phyloP scores from a whole-genome alignment of 179 eudicot species.

The Gypsophila paniculata region DNA sequence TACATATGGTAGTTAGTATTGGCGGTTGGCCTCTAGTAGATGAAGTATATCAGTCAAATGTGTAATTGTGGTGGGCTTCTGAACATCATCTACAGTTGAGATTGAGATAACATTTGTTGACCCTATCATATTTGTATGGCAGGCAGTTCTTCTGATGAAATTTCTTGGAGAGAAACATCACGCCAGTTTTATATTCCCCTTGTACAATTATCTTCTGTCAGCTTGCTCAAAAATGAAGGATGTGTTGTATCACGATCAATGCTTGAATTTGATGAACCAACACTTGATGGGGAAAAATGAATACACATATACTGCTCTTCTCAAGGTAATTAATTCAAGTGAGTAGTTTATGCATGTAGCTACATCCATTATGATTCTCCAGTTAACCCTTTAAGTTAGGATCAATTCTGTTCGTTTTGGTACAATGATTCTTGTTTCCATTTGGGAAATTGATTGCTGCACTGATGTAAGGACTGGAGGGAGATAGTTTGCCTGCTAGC shows the following conservation, averaged over 20 bases:
- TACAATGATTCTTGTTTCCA: not conserved
- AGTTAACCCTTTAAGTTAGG: not conserved
- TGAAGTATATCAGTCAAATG: constrained; percentile 1
- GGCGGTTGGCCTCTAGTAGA: not conserved
- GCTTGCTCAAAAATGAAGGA: constrained; percentile 44
- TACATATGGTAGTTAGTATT: constrained; percentile 1
- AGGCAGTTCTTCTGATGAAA: constrained; percentile 63
- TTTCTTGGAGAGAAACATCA: constrained; percentile 43
- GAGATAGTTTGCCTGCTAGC: not conserved
- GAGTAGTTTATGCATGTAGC: constrained; percentile 1
- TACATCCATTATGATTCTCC: not conserved
- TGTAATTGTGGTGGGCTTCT: not conserved
- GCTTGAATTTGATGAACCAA: constrained; percentile 70
- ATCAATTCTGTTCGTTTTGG: not conserved
- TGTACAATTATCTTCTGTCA: constrained; percentile 55
- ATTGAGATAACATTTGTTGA: constrained; percentile 13
- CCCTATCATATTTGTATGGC: constrained; percentile 19
- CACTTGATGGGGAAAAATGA: constrained; percentile 65
- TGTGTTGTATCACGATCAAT: constrained; percentile 43
- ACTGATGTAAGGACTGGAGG: constrained; percentile 3
- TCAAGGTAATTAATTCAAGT: constrained; percentile 51
- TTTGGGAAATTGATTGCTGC: not conserved
- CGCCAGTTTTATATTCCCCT: constrained; percentile 41
- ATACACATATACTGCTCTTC: constrained; percentile 64
- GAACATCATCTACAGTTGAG: not conserved